phyloP scores from a whole-genome alignment of 2,329 filamentous ascomycete genomes.

The Hymenoscyphus repandus region DNA sequence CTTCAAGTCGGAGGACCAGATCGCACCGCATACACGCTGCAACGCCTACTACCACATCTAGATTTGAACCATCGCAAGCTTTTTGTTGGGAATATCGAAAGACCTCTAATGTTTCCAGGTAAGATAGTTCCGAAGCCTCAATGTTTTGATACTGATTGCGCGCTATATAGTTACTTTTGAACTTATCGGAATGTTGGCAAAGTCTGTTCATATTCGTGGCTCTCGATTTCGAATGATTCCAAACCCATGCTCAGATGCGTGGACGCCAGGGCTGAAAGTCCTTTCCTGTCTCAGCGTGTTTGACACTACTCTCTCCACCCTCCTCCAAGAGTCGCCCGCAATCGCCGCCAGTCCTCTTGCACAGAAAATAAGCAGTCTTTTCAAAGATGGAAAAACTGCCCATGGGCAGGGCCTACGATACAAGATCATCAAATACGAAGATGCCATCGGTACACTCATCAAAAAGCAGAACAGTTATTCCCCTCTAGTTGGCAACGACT shows the following conservation, averaged over 20 bases:
- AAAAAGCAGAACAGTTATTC: too few relatives aligned
- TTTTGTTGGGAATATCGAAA: neutral
- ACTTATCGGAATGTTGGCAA: constrained; percentile 1
- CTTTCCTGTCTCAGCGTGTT: neutral
- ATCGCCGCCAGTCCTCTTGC: neutral
- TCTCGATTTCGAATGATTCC: constrained; percentile 4
- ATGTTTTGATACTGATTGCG: neutral
- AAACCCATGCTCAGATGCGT: neutral
- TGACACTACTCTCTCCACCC: neutral
- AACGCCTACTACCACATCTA: neutral
- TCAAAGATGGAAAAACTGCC: too few relatives aligned
- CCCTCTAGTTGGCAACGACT: too few relatives aligned
- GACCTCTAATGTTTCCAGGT: neutral
- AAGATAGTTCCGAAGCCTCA: neutral
- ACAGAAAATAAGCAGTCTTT: too few relatives aligned
- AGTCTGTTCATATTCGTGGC: neutral
- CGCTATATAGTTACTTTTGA: neutral
- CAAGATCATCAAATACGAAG: neutral
- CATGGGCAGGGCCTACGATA: too few relatives aligned
- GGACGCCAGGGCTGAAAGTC: neutral
- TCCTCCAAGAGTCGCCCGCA: neutral
- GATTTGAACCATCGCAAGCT: neutral
- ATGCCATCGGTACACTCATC: neutral
- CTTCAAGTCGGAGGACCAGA: neutral
- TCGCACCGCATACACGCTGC: neutral